Base-by-base conservation (phyloP, 192 early-diverging fungal species). In the Gaertneriomyces semiglobifer region DNA sequence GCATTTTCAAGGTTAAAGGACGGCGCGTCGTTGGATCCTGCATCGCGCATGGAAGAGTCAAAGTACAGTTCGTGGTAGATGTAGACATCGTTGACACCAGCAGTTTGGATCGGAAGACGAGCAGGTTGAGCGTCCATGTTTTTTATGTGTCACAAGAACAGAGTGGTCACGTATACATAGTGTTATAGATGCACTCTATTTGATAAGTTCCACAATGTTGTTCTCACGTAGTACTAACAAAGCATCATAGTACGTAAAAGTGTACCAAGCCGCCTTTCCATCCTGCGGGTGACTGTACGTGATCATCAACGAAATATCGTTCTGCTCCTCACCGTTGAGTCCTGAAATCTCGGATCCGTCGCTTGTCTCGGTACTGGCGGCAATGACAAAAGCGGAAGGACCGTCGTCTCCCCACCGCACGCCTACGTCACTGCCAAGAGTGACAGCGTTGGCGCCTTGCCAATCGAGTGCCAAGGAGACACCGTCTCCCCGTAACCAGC, bases 241-340 rank as follows among this genome's bases (percentile, higher is more conserved):
- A 12, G n/a, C 25, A 25, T 57, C 55, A 33, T 19, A 19, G 25
- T 57, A 50, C 12, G 48, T 16, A 50, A 50, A 50, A 50, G 18
- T 16, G 18, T n/a, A 50, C 14, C 12, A n/a, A 12, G 12, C 14
- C 14, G 12, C 12, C 12, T 57, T 11, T 0, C n/a, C 55, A 1
- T 1, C 1, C 25, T 57, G 55, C 11, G 55, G 25, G n/a, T 0
- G 1, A 14, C n/a, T 18, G 55, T 57, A 57, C 0, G 11, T 12
- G 16, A 25, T 11, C 55, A 57, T 57, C 11, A 33, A 33, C 1
- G n/a, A 12, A 57, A 57, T 57, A 33, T 57, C 55, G 25, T 14
- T 19, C 55, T 57, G 55, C 25, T 57, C 55, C 25, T 57, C 11
- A 14, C 16, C 55, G 25, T 57, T 57, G 3, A 57, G 55, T 12